A percentile compares a stretch with the other conserved stretches of the same genome.
Evolutionary conservation across 192 early-diverging fungal genomes (phyloP).

Genomic region (Entomortierella lignicola): DNA sequence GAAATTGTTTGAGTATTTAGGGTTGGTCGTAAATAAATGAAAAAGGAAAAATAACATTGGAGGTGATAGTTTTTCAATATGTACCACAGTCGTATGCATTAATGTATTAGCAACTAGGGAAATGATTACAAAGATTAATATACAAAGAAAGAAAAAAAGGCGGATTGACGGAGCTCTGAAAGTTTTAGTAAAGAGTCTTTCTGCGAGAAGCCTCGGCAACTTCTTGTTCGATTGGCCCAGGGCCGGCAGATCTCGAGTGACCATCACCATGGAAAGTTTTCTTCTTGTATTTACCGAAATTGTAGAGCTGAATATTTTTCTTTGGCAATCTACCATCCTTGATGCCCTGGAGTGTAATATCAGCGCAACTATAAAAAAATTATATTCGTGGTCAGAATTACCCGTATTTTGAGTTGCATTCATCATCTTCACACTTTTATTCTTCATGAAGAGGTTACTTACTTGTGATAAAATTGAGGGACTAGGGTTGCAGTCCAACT

Average conservation of each 20-base stretch:
- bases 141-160: background rate
- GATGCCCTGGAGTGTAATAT: constrained; percentile 32
- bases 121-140: no score
- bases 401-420: no score
- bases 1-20: no score
- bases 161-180: no score
- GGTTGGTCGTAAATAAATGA: no score
- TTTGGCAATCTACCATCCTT: constrained; percentile 22
- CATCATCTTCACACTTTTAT: no score
- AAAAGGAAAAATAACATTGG: no score
- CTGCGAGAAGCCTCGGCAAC: background rate
- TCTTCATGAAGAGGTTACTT: background rate
- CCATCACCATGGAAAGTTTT: constrained; percentile 26
- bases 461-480: constrained; percentile 52
- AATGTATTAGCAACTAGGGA: no score
- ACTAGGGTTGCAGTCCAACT: constrained; percentile 30
- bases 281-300: constrained; percentile 18
- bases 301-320: constrained; percentile 30
- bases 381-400: no score
- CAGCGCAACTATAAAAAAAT: constrained; percentile 38
- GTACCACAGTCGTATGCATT: no score
- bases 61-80: no score
- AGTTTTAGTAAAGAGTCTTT: constrained; percentile 4
- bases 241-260: constrained; percentile 8
- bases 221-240: constrained; percentile 30